phyloP scores from a whole-genome alignment of 441 rosid genomes.

The Lepidium campestre region DNA sequence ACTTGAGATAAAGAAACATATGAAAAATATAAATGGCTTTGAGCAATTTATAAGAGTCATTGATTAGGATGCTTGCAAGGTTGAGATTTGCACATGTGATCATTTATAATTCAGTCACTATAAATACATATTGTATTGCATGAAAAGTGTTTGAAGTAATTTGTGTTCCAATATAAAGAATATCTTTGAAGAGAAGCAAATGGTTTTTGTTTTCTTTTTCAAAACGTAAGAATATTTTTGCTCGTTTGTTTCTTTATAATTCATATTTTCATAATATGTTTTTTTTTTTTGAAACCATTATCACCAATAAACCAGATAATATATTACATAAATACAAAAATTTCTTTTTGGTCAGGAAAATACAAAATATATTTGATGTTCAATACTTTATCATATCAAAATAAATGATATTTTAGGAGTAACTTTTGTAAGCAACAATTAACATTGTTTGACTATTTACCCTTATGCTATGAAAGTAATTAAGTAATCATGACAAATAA shows the following conservation, averaged over 20 bases:
- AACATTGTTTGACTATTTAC: no score
- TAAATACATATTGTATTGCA: constrained; percentile 35
- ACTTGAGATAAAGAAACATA: constrained; percentile 25
- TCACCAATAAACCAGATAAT: no score
- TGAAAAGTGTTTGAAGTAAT: constrained; percentile 15
- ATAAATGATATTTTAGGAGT: no score
- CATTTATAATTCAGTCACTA: background rate
- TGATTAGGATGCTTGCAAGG: background rate
- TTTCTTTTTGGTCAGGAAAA: no score
- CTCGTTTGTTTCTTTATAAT: constrained; percentile 1
- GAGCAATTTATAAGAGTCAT: constrained; percentile 19
- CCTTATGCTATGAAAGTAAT: no score
- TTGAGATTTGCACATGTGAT: background rate
- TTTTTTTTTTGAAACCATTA: background rate
- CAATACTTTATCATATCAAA: no score
- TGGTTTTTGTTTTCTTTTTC: background rate
- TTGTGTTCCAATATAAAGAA: constrained; percentile 36
- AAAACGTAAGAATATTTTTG: constrained; percentile 10
- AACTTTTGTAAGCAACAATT: no score
- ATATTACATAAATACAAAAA: no score
- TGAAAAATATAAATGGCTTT: constrained; percentile 9
- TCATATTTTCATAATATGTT: background rate
- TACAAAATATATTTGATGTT: no score
- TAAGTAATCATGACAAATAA: no score
- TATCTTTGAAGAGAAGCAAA: constrained; percentile 62